Evolutionary conservation across 257 asterid species (phyloP), one percentile per base, ranked within the genome.

Genomic region (Nicotiana benthamiana): DNA sequence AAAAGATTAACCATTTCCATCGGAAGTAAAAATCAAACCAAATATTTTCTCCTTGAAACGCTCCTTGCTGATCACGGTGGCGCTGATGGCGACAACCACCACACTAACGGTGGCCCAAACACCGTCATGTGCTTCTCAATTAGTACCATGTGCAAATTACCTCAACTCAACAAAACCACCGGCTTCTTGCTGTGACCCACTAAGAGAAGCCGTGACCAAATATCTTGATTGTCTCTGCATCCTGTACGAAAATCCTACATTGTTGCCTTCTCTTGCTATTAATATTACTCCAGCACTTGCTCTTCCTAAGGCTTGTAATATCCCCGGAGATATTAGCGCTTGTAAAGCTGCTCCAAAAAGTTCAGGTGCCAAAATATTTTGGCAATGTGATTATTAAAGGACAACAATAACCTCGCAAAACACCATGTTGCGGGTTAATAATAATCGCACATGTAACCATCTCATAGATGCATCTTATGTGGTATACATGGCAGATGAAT

Each of bases 221-320:
- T 86, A 90, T 83, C 88, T 90, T 2, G 48, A 20, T 2, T 90
- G 94, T 16, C 90, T 90, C 1, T 90, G 94, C 80, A 84, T 79
- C 7, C 79, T 90, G 22, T 70, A 82, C 46, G 24, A 40, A 4
- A 83, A 81, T 32, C 92, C 89, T 0, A 3, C 18, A 1, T 10
- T 81, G 30, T 52, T 85, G 18, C 0, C n/a, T 80, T 0, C 43
- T 18, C 1, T 54, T 0, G 85, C 85, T 9, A 84, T 90, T 6
- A 87, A 88, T 48, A 43, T 82, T 0, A 87, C 92, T 62, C 91
- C 88, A 24, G 93, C 93, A 1, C 86, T 86, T 36, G 52, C 18
- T 79, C 85, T 90, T 59, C 93, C 93, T 3, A 83, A 80, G 6
- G 22, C 79, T 56, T 88, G 93, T 17, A 52, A 66, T 6, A 12